Conservation (phyloP, 352 stramenopile species). For the Phytophthora syringae region DNA sequence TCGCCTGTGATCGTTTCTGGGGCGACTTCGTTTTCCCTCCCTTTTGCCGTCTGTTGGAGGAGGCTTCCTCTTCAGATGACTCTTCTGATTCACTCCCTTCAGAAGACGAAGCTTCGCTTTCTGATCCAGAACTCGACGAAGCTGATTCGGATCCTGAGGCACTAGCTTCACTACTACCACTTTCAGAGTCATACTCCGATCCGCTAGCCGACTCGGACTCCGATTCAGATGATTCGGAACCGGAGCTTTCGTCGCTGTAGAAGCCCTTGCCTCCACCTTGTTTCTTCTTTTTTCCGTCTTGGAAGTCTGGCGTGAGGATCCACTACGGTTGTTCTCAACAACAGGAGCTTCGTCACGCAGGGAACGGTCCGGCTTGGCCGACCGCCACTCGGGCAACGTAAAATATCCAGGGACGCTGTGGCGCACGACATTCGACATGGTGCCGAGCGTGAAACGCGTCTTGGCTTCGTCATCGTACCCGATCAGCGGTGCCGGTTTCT, state of each 20-base stretch:
- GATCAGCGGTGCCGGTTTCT: constrained; percentile 84
- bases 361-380: constrained; percentile 64
- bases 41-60: constrained; percentile 42
- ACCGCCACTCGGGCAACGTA: constrained; percentile 76
- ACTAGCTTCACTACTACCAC: constrained; percentile 37
- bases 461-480: constrained; percentile 76
- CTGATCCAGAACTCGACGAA: constrained; percentile 52
- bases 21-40: constrained; percentile 45
- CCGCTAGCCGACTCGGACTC: constrained; percentile 41
- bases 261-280: constrained; percentile 49
- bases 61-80: constrained; percentile 58
- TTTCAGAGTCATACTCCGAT: constrained; percentile 50
- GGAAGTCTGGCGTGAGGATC: constrained; percentile 13
- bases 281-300: constrained; percentile 48
- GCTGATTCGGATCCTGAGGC: constrained; percentile 36
- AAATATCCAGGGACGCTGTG: constrained; percentile 89
- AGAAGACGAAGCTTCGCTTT: constrained; percentile 51
- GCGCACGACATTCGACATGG: constrained; percentile 87
- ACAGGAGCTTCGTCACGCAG: constrained; percentile 78
- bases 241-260: constrained; percentile 74
- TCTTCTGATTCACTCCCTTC: constrained; percentile 55
- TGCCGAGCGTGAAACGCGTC: constrained; percentile 84
- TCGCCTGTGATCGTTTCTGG: constrained; percentile 41
- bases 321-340: constrained; percentile 43
- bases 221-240: constrained; percentile 38